phyloP scores from a whole-genome alignment of 2,329 filamentous ascomycete species.

The Calcarisporium arbuscula region DNA sequence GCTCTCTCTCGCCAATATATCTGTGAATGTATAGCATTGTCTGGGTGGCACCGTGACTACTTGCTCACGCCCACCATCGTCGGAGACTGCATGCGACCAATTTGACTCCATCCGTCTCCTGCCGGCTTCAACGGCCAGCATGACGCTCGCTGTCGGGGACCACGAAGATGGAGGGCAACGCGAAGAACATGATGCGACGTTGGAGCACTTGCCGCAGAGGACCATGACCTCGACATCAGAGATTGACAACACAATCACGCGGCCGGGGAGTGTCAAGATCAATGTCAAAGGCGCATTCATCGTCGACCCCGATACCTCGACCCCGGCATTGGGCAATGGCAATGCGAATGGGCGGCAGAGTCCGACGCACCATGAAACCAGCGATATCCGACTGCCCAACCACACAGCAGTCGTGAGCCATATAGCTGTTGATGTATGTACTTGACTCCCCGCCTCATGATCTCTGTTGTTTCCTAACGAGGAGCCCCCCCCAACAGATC shows the following conservation, averaged over 20 bases:
- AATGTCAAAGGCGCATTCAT: constrained; percentile 97
- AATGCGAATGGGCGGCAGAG: constrained; percentile 37
- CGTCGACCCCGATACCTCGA: constrained; percentile 69
- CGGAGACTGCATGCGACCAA: no score
- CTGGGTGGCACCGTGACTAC: no score
- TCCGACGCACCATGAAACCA: constrained; percentile 60
- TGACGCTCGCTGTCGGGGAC: constrained; percentile 10
- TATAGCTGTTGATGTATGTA: constrained; percentile 85
- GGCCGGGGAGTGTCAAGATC: constrained; percentile 74
- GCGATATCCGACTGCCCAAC: constrained; percentile 92
- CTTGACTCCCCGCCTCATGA: not conserved
- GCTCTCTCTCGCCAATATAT: no score
- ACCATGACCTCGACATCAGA: constrained; percentile 46
- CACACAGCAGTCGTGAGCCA: constrained; percentile 94
- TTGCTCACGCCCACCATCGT: no score
- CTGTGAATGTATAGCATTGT: no score
- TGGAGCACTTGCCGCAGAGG: constrained; percentile 13
- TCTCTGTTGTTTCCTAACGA: not conserved
- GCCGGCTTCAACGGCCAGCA: no score
- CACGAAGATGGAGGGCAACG: constrained; percentile 1
- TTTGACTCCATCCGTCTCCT: no score
- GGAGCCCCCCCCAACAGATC: constrained; percentile 51
- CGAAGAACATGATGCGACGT: not conserved
- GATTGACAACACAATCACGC: constrained; percentile 54
- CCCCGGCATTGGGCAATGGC: constrained; percentile 35